phyloP scores from a whole-genome alignment of 2,329 filamentous ascomycete genomes.

The Emmonsiellopsis sp. region DNA sequence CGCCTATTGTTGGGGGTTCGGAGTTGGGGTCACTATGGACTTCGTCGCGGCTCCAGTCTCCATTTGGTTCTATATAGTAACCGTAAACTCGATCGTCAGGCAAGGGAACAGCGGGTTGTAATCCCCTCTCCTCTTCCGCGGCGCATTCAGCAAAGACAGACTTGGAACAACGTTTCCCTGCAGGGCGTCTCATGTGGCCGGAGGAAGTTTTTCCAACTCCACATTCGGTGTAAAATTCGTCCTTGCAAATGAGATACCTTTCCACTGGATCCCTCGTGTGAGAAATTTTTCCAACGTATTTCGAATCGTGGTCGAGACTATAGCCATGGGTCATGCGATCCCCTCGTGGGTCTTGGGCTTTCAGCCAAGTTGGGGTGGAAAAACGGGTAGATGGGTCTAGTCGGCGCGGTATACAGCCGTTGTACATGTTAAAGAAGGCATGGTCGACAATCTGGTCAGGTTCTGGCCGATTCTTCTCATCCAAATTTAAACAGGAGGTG shows the following conservation, averaged over 20 bases:
- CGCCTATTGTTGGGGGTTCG: constrained; percentile 9
- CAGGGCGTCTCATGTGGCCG: constrained; percentile 31
- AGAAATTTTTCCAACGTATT: constrained; percentile 24
- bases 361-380: constrained; percentile 34
- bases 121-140: constrained; percentile 35
- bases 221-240: constrained; percentile 35
- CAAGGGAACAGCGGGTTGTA: constrained; percentile 37
- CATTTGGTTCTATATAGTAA: constrained; percentile 30
- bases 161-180: constrained; percentile 36
- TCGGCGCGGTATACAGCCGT: constrained; percentile 36
- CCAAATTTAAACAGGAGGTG: constrained; percentile 37
- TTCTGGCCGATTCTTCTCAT: constrained; percentile 39
- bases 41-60: constrained; percentile 31
- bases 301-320: constrained; percentile 34
- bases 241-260: constrained; percentile 30
- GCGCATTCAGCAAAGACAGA: constrained; percentile 38
- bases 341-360: constrained; percentile 35
- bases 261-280: constrained; percentile 27
- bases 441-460: constrained; percentile 42
- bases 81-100: constrained; percentile 37
- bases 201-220: constrained; percentile 35
- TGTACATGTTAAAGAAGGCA: constrained; percentile 41
- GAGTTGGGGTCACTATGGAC: constrained; percentile 14
- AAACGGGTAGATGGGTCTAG: constrained; percentile 31
- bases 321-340: constrained; percentile 35